Conservation (phyloP, 2,329 filamentous ascomycete genomes). For the Penicillium corylophilum region DNA sequence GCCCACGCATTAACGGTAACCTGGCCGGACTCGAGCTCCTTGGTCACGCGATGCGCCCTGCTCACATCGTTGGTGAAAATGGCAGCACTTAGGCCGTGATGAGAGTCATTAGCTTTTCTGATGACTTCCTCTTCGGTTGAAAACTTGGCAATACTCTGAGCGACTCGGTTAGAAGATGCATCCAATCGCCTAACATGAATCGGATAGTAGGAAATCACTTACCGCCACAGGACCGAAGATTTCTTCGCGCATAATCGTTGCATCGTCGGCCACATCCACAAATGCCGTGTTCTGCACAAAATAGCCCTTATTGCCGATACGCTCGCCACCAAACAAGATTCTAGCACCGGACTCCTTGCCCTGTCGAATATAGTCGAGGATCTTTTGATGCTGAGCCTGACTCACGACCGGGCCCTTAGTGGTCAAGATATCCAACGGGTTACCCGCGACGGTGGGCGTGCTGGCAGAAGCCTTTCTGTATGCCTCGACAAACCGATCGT, state of each 20-base stretch:
- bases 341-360: constrained; percentile 22
- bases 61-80: constrained; percentile 29
- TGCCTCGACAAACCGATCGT: constrained; percentile 29
- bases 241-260: constrained; percentile 52
- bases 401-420: constrained; percentile 27
- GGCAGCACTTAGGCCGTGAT: constrained; percentile 26
- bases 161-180: neutral
- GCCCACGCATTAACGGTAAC: constrained; percentile 30
- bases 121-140: constrained; percentile 60
- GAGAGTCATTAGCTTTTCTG: constrained; percentile 55
- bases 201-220: constrained; percentile 1
- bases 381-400: constrained; percentile 20
- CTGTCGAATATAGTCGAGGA: constrained; percentile 25
- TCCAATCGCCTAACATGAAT: neutral
- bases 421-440: constrained; percentile 21
- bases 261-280: constrained; percentile 50
- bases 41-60: constrained; percentile 24
- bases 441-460: constrained; percentile 36
- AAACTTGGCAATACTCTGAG: constrained; percentile 55
- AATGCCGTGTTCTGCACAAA: constrained; percentile 64
- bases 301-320: constrained; percentile 48
- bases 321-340: constrained; percentile 25
- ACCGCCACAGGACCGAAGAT: constrained; percentile 58
- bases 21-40: constrained; percentile 23
- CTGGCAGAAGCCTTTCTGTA: constrained; percentile 54